These are phyloP conservation scores for Alternaria consortialis DNA, from an alignment of 2,329 filamentous ascomycete species.

Conservation along the genomic window DNA sequence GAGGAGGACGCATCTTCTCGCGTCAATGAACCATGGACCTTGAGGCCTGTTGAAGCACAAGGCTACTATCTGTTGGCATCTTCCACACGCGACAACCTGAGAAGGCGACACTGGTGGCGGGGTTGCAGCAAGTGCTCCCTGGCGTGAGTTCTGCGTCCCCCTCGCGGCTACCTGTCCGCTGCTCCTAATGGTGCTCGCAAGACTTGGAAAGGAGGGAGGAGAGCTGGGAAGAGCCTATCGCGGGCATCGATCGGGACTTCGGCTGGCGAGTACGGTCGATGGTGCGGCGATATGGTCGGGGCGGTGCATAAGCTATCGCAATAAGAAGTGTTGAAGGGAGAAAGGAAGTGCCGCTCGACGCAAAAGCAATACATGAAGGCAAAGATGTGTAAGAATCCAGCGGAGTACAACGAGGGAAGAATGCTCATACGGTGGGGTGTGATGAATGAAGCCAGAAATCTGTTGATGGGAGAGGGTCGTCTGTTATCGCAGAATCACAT, in stretches of 20 bases:
- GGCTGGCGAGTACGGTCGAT: background rate
- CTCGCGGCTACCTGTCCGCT: slow-evolving; percentile 19
- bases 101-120: slow-evolving; percentile 38
- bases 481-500: slow-evolving; percentile 5
- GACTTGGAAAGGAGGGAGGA: slow-evolving; percentile 1
- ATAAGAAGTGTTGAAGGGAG: background rate
- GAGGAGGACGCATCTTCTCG: slow-evolving; percentile 28
- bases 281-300: background rate
- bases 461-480: background rate
- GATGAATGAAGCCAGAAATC: background rate
- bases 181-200: slow-evolving; percentile 14
- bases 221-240: slow-evolving; percentile 1
- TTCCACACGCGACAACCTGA: slow-evolving; percentile 35
- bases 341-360: background rate
- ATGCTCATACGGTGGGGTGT: background rate
- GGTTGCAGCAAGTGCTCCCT: slow-evolving; percentile 30
- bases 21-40: slow-evolving; percentile 38
- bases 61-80: slow-evolving; percentile 40
- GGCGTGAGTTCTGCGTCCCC: slow-evolving; percentile 23
- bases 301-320: background rate
- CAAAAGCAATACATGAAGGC: background rate
- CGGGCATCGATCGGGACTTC: slow-evolving; percentile 8
- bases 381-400: slow-evolving; percentile 2
- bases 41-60: slow-evolving; percentile 34
- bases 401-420: background rate